phyloP scores from a whole-genome alignment of 371 early-diverging fungal genomes.

The Smittium culicis region DNA sequence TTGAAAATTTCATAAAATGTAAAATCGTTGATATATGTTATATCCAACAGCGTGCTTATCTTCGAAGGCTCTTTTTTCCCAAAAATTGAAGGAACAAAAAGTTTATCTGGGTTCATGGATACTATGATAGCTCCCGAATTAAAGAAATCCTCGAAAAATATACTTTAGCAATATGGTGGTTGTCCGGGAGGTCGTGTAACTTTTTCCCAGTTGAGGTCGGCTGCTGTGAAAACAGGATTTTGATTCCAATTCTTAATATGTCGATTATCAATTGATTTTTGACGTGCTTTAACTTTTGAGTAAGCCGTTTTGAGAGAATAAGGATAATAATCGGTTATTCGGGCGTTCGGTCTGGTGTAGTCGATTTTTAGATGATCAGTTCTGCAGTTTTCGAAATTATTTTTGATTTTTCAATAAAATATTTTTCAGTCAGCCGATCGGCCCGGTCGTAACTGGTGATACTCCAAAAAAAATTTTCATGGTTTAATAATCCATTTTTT shows the following conservation, averaged over 20 bases:
- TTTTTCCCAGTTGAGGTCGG: too few relatives aligned
- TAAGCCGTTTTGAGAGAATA: neutral
- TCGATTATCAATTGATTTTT: neutral
- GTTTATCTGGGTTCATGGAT: too few relatives aligned
- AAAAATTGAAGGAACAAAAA: neutral
- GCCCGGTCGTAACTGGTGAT: neutral
- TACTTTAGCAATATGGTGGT: too few relatives aligned
- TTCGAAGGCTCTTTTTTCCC: neutral
- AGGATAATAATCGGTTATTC: neutral
- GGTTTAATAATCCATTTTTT: neutral
- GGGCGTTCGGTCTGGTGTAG: neutral
- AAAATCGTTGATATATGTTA: conserved; percentile 1
- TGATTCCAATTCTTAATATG: too few relatives aligned
- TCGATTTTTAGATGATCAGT: neutral
- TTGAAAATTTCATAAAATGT: conserved; percentile 11
- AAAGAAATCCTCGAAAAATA: too few relatives aligned
- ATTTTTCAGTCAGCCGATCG: neutral
- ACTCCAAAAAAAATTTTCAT: neutral
- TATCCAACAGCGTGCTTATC: neutral
- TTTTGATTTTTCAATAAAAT: neutral
- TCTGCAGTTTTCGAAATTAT: neutral
- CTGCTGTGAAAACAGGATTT: too few relatives aligned
- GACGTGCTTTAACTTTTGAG: neutral
- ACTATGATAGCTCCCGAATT: too few relatives aligned
- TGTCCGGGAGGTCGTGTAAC: too few relatives aligned